phyloP scores from a whole-genome alignment of 768 basidiomycete species.

The Rickenella mellea region DNA sequence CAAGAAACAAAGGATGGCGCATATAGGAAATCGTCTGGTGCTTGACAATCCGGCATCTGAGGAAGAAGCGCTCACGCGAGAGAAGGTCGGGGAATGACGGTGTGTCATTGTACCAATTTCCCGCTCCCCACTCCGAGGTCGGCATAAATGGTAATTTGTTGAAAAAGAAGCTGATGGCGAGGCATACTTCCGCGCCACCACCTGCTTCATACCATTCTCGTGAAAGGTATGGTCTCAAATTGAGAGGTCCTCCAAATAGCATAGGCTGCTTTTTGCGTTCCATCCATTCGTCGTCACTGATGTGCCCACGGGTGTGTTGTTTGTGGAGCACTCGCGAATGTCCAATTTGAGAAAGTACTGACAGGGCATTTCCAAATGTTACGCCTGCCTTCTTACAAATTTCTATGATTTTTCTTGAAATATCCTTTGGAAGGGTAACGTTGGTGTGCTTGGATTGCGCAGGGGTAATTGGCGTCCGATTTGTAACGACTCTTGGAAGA shows the following conservation, averaged over 20 bases:
- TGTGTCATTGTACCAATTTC: conserved; percentile 22
- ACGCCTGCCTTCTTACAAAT: conserved; percentile 32
- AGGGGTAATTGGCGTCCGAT: conserved; percentile 23
- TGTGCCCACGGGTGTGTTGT: conserved; percentile 31
- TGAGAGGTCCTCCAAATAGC: conserved; percentile 38
- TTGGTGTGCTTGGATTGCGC: conserved; percentile 22
- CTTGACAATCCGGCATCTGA: conserved; percentile 29
- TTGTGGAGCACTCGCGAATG: conserved; percentile 40
- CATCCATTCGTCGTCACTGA: conserved; percentile 43
- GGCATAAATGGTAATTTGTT: conserved; percentile 41
- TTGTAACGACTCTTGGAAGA: conserved; percentile 33
- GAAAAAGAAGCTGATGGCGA: conserved; percentile 33
- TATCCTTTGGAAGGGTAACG: conserved; percentile 17
- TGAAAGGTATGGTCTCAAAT: conserved; percentile 41
- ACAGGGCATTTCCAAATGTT: conserved; percentile 42
- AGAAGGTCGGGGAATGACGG: conserved; percentile 34
- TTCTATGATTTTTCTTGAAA: conserved; percentile 21
- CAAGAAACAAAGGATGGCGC: conserved; percentile 37
- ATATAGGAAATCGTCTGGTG: conserved; percentile 24
- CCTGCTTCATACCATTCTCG: conserved; percentile 28
- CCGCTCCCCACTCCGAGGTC: conserved; percentile 15
- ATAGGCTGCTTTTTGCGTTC: conserved; percentile 39
- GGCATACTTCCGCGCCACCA: conserved; percentile 37
- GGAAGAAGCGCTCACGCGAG: conserved; percentile 35
- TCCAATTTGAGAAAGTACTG: conserved; percentile 42